Evolutionary conservation across 345 rosid species (phyloP).

Genomic region (Crucihimalaya himalaica): DNA sequence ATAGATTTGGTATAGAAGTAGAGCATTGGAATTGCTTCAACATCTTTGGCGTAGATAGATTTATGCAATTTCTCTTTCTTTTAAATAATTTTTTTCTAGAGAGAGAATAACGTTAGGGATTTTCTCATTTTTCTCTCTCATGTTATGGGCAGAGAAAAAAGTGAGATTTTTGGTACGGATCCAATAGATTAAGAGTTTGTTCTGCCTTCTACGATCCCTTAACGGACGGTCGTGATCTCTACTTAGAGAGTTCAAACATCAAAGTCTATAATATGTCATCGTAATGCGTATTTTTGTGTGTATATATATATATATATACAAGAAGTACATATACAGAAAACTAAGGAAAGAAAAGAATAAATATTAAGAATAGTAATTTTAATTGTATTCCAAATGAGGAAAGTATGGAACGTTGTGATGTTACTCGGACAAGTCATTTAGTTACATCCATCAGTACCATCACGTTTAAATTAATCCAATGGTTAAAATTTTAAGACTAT

Average conservation of each 20-base stretch:
- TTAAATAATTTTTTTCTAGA: neutral
- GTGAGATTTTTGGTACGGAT: slow-evolving; percentile 46
- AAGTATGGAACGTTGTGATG: slow-evolving; percentile 42
- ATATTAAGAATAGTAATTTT: slow-evolving; percentile 11
- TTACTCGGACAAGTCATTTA: slow-evolving; percentile 37
- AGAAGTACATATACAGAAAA: neutral
- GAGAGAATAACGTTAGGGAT: slow-evolving; percentile 37
- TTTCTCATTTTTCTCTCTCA: slow-evolving; percentile 25
- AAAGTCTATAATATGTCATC: slow-evolving; percentile 25
- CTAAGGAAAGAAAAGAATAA: neutral
- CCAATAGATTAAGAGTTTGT: slow-evolving; percentile 46
- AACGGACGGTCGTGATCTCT: slow-evolving; percentile 58
- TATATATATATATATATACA: neutral
- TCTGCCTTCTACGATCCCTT: slow-evolving; percentile 11
- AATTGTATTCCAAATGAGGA: slow-evolving; percentile 46
- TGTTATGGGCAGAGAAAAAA: slow-evolving; percentile 28
- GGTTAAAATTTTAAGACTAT: slow-evolving; percentile 27
- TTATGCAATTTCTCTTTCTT: slow-evolving; percentile 41
- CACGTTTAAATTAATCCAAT: slow-evolving; percentile 31
- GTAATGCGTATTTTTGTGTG: neutral
- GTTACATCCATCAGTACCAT: slow-evolving; percentile 42
- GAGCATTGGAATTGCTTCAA: slow-evolving; percentile 37
- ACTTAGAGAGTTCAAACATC: slow-evolving; percentile 24
- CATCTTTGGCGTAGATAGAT: slow-evolving; percentile 57
- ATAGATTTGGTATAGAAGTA: slow-evolving; percentile 32